Base-by-base conservation (phyloP, 345 rosid genomes). In the Boechera retrofracta region DNA sequence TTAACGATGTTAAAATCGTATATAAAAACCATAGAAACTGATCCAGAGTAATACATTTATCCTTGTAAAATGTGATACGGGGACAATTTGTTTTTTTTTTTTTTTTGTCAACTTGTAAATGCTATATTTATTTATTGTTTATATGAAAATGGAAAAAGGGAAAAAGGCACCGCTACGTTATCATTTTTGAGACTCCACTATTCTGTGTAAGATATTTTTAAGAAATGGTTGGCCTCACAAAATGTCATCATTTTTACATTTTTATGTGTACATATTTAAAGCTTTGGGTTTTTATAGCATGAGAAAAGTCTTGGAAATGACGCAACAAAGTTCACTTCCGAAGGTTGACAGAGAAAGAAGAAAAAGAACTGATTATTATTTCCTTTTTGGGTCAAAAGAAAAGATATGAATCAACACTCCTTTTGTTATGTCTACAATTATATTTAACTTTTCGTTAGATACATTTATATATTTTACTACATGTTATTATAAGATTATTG, bases 341-440 rank as follows among this genome's bases (percentile, higher is more conserved):
- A 67, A 33, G 45, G 59, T 49, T 24, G 58, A 67, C 6, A 10
- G 45, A 18, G 33, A 67, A 49, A 16, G 21, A 67, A 49, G 41
- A 33, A 49, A 66, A 49, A 7, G 12, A 67, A 35, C 45, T 10
- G 29, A 49, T 67, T 67, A 10, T 33, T 67, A 18, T 21, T 6
- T 67, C 32, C 2, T 66, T 16, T 67, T 67, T 15, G 45, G 69
- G 59, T 51, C 47, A 51, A 51, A 45, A 64, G 24, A 44, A 51
- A 64, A 64, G 24, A 44, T 26, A 13, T 64, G 38, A 44, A 44
- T 44, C 36, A 44, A 64, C 53, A 18, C 28, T 29, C 24, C 16
- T 64, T 28, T 21, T 41, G 3, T 21, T 39, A 16, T 39, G 66
- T 41, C 65, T 7, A 44, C 18, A 26, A 6, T 26, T 45, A 29